A percentile compares a stretch with the other conserved stretches of the same genome.
phyloP scores from a whole-genome alignment of 768 basidiomycete species.

The Naganishia kalamii region DNA sequence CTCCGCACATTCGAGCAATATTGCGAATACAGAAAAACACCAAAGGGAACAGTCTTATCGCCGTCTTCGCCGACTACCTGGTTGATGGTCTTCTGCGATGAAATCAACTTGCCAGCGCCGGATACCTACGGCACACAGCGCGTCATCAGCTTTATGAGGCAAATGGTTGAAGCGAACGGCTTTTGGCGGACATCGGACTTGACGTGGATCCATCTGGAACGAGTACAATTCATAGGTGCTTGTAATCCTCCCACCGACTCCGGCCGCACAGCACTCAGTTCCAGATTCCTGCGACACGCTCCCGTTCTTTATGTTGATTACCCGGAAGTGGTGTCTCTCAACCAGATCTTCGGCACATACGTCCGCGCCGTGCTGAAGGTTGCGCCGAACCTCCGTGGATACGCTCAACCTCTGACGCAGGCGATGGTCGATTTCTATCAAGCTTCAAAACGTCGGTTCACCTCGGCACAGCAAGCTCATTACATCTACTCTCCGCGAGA shows the following conservation, averaged over 20 bases:
- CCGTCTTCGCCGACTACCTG: slow-evolving; percentile 92
- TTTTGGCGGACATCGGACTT: slow-evolving; percentile 92
- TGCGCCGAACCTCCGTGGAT: slow-evolving; percentile 82
- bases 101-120: slow-evolving; percentile 92
- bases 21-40: slow-evolving; percentile 97
- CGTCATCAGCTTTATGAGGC: slow-evolving; percentile 96
- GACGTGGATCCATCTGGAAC: slow-evolving; percentile 93
- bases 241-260: slow-evolving; percentile 99
- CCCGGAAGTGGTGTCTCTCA: slow-evolving; percentile 90
- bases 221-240: slow-evolving; percentile 99
- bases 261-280: slow-evolving; percentile 94
- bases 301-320: slow-evolving; percentile 99
- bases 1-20: slow-evolving; percentile 99
- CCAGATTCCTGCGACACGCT: slow-evolving; percentile 94
- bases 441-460: slow-evolving; percentile 87
- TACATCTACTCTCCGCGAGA: slow-evolving; percentile 99
- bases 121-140: slow-evolving; percentile 98
- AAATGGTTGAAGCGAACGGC: slow-evolving; percentile 87
- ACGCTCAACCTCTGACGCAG: slow-evolving; percentile 87
- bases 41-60: slow-evolving; percentile 91
- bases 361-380: slow-evolving; percentile 93
- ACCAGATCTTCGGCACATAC: slow-evolving; percentile 98
- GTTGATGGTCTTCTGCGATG: slow-evolving; percentile 99
- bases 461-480: slow-evolving; percentile 93
- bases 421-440: slow-evolving; percentile 97